phyloP scores from a whole-genome alignment of 331 rosid genomes.

The Acacia concinna region DNA sequence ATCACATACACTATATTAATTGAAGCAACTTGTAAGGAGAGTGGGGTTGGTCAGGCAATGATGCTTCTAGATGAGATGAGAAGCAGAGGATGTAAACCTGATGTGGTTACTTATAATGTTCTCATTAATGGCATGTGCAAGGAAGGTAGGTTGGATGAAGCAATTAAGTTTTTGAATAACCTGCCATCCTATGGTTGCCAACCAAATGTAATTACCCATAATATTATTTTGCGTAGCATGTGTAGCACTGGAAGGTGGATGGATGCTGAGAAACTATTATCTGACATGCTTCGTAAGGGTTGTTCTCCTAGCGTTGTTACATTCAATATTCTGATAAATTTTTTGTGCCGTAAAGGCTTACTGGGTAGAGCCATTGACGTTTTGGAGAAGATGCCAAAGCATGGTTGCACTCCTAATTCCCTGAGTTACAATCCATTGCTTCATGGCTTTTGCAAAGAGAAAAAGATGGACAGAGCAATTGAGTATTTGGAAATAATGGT shows the following conservation, averaged over 20 bases:
- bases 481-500: constrained; percentile 77
- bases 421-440: constrained; percentile 79
- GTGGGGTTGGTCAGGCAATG: constrained; percentile 83
- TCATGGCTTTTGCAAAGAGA: constrained; percentile 71
- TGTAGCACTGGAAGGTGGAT: constrained; percentile 82
- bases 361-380: constrained; percentile 74
- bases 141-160: constrained; percentile 83
- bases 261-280: constrained; percentile 73
- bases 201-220: constrained; percentile 72
- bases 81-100: constrained; percentile 76
- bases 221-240: constrained; percentile 70
- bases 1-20: constrained; percentile 76
- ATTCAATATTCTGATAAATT: constrained; percentile 81
- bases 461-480: constrained; percentile 67
- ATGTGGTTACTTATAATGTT: constrained; percentile 79
- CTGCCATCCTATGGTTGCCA: constrained; percentile 74
- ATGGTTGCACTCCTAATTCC: constrained; percentile 74
- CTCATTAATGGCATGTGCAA: constrained; percentile 81
- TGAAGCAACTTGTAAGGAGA: constrained; percentile 80
- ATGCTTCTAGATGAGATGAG: constrained; percentile 79
- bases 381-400: constrained; percentile 75
- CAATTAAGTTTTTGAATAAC: constrained; percentile 57
- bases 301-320: constrained; percentile 80
- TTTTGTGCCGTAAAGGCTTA: constrained; percentile 69
- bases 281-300: constrained; percentile 69